These are phyloP conservation scores for Dryas integrifolia DNA, from an alignment of 331 rosid species.

Conservation along the genomic window DNA sequence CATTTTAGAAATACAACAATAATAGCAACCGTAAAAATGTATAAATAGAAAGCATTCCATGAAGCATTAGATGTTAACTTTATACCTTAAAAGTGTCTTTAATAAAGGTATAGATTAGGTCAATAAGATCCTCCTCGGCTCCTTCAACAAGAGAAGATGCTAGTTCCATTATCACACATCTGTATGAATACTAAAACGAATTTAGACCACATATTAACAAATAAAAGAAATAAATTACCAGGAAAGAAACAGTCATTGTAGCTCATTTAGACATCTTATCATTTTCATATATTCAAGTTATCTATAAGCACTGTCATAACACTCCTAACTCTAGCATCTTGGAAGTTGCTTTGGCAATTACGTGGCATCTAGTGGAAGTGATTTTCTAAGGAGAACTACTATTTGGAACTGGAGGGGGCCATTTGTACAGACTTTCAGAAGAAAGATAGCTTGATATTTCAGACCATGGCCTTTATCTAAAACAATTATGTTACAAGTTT, in stretches of 20 bases:
- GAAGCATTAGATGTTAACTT: not conserved
- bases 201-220: conserved; percentile 9
- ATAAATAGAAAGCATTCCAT: conserved; percentile 2
- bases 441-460: not conserved
- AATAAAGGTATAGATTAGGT: conserved; percentile 56
- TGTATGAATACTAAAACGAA: conserved; percentile 33
- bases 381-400: not conserved
- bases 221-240: conserved; percentile 1
- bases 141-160: conserved; percentile 74
- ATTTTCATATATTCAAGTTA: not conserved
- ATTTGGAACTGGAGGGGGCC: not conserved
- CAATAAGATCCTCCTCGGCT: conserved; percentile 67
- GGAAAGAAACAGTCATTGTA: not conserved
- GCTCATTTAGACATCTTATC: not conserved
- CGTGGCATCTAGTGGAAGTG: not conserved
- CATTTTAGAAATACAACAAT: conserved; percentile 3
- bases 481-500: not conserved
- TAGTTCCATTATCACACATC: conserved; percentile 65
- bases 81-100: conserved; percentile 63
- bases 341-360: not conserved
- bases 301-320: not conserved
- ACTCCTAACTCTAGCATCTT: conserved; percentile 1
- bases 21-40: not conserved
- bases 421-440: not conserved
- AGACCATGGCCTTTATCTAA: not conserved